Evolutionary conservation across 371 early-diverging fungal genomes (phyloP).

Genomic region (Mucor velutinosus): DNA sequence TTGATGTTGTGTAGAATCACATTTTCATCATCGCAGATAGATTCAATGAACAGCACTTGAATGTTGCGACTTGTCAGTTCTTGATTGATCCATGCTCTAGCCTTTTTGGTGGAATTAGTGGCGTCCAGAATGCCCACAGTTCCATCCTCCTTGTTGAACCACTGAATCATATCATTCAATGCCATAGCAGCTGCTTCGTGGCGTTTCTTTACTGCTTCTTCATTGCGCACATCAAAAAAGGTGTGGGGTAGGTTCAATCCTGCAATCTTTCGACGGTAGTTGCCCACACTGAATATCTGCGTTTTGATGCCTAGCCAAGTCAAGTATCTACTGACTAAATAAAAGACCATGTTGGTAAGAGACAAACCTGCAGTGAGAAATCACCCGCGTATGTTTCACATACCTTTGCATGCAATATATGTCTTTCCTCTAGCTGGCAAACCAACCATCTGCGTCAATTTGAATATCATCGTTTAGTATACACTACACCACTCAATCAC

Average conservation of each 20-base stretch:
- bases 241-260: slow-evolving; percentile 81
- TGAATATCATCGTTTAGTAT: neutral
- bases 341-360: neutral
- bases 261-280: slow-evolving; percentile 85
- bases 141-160: slow-evolving; percentile 79
- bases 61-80: slow-evolving; percentile 67
- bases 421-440: slow-evolving; percentile 91
- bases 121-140: slow-evolving; percentile 95
- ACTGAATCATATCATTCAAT: slow-evolving; percentile 85
- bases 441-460: slow-evolving; percentile 72
- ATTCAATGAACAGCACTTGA: slow-evolving; percentile 94
- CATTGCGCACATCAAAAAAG: slow-evolving; percentile 90
- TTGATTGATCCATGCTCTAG: slow-evolving; percentile 75
- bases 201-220: slow-evolving; percentile 71
- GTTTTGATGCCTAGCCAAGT: slow-evolving; percentile 94
- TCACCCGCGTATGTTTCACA: neutral
- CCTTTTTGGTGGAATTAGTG: slow-evolving; percentile 89
- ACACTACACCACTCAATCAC: neutral
- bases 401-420: slow-evolving; percentile 91
- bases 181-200: slow-evolving; percentile 82
- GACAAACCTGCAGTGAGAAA: neutral
- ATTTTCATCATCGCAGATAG: slow-evolving; percentile 87
- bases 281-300: slow-evolving; percentile 91
- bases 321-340: slow-evolving; percentile 84
- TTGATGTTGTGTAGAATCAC: slow-evolving; percentile 86